phyloP scores from a whole-genome alignment of 257 asterid species.

The Solanum bukasovii region DNA sequence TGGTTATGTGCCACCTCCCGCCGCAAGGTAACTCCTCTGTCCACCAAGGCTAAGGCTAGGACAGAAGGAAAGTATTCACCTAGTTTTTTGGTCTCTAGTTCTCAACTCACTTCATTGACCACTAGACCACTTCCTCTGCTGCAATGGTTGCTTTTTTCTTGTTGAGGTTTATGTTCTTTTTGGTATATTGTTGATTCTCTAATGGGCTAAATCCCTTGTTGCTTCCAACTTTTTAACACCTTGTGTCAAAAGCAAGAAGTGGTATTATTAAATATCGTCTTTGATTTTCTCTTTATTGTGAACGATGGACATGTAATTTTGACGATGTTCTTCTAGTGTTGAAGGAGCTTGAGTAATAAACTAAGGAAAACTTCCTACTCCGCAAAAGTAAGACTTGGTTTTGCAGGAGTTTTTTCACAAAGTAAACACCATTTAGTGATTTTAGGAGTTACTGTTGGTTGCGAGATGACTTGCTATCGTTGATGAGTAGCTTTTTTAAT shows the following conservation, averaged over 20 bases:
- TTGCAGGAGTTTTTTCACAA: neutral
- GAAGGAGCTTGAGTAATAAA: neutral
- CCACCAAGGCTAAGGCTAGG: neutral
- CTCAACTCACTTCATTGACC: neutral
- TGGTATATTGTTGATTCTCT: neutral
- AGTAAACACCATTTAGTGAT: neutral
- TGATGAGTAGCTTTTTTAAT: neutral
- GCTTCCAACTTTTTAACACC: neutral
- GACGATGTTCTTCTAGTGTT: neutral
- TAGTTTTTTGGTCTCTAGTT: neutral
- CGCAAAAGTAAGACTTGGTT: neutral
- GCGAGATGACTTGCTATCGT: neutral
- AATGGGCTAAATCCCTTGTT: neutral
- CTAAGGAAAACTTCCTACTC: neutral
- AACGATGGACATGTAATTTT: neutral
- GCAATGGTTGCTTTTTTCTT: neutral
- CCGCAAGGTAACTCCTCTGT: neutral
- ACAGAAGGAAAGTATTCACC: neutral
- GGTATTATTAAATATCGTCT: neutral
- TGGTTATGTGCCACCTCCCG: neutral
- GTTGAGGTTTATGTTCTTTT: neutral
- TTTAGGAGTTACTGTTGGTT: neutral
- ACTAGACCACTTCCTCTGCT: neutral
- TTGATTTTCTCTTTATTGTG: neutral
- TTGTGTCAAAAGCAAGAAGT: neutral